Evolutionary conservation across 768 basidiomycete genomes (phyloP).

Genomic region (Boletus tomentosulus): DNA sequence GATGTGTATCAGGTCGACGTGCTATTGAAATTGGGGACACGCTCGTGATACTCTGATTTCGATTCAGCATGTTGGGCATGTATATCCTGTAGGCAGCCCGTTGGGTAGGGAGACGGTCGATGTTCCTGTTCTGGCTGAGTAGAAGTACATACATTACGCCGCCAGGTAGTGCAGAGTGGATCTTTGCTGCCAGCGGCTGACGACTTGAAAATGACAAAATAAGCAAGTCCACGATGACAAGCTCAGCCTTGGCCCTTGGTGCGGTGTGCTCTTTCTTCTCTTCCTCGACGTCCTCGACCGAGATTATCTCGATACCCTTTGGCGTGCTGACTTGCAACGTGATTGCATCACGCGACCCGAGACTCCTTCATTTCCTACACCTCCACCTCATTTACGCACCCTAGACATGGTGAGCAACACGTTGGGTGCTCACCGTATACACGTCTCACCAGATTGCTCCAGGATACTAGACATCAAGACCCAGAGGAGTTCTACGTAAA

Average conservation of each 20-base stretch:
- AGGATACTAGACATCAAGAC: conserved; percentile 76
- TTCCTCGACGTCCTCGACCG: conserved; percentile 2
- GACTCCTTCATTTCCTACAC: background rate
- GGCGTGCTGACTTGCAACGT: conserved; percentile 2
- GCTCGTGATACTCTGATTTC: background rate
- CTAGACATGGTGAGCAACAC: conserved; percentile 20
- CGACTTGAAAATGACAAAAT: conserved; percentile 30
- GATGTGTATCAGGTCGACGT: background rate
- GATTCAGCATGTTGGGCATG: background rate
- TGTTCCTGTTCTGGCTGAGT: background rate
- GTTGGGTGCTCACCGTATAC: background rate
- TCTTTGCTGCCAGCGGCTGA: conserved; percentile 19
- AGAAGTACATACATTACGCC: too few species aligned
- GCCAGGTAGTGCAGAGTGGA: background rate
- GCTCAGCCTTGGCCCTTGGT: background rate
- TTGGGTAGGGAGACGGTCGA: background rate
- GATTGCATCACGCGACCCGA: conserved; percentile 13
- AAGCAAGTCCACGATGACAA: conserved; percentile 15
- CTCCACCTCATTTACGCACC: background rate
- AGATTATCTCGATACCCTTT: background rate
- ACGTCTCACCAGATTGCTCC: conserved; percentile 10
- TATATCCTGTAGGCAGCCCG: background rate
- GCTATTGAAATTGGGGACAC: conserved; percentile 2
- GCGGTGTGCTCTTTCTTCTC: background rate
- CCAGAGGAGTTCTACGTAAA: conserved; percentile 97